A percentile compares a stretch with the other conserved stretches of the same genome.
Conservation (phyloP, 768 basidiomycete genomes). For the Mycena alexandri region DNA sequence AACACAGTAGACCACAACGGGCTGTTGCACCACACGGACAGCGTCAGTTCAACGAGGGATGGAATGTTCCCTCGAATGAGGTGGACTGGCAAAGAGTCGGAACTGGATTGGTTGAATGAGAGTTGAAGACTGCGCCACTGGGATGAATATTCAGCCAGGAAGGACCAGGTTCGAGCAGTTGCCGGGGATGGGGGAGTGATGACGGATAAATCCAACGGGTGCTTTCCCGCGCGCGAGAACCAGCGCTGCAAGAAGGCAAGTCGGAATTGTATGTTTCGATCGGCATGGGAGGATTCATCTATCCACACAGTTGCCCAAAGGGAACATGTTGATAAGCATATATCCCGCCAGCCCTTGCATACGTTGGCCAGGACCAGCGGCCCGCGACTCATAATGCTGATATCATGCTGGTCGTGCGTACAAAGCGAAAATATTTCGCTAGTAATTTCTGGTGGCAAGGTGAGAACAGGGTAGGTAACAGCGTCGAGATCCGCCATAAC, state of each 20-base stretch:
- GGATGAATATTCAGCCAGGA: not conserved
- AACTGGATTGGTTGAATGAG: not conserved
- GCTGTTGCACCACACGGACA: not conserved
- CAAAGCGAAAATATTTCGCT: constrained; percentile 1
- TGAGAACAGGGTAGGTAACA: not conserved
- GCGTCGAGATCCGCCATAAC: no score
- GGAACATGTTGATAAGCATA: constrained; percentile 3
- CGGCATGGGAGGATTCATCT: no score
- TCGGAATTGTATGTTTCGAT: not conserved
- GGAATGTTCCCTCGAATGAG: not conserved
- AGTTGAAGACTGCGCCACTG: not conserved
- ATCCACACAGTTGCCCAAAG: not conserved
- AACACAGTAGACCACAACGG: not conserved
- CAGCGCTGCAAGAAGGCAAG: constrained; percentile 1
- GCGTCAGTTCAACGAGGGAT: not conserved
- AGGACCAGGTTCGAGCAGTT: no score
- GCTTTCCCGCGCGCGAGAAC: constrained; percentile 1
- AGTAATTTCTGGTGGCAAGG: not conserved
- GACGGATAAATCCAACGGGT: not conserved
- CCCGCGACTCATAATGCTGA: not conserved
- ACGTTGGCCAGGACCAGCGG: not conserved
- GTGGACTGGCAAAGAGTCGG: not conserved
- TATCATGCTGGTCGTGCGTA: not conserved
- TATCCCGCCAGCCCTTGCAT: not conserved
- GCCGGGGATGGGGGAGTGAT: no score